Conservation (phyloP, 495 filamentous ascomycete genomes). For the Clavariopsis aquatica region DNA sequence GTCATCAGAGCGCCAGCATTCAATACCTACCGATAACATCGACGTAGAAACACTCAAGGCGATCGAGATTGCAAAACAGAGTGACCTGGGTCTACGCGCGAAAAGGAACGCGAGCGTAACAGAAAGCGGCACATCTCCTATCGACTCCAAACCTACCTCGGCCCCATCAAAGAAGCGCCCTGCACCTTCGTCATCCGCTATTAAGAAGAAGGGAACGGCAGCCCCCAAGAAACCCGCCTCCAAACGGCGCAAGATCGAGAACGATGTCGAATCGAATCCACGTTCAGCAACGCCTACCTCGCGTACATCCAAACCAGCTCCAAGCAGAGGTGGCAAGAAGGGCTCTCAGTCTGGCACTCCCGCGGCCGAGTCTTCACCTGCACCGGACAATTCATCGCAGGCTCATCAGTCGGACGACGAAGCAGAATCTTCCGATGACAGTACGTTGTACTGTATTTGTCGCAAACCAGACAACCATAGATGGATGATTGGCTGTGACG, state of each 20-base stretch:
- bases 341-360: constrained; percentile 47
- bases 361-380: constrained; percentile 41
- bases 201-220: constrained; percentile 39
- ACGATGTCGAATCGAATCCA: constrained; percentile 49
- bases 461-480: constrained; percentile 70
- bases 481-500: constrained; percentile 77
- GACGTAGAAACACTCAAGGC: constrained; percentile 41
- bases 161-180: constrained; percentile 41
- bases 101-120: constrained; percentile 23
- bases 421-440: constrained; percentile 41
- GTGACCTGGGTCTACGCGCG: constrained; percentile 41
- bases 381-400: constrained; percentile 46
- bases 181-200: constrained; percentile 37
- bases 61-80: constrained; percentile 41
- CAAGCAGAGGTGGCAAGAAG: constrained; percentile 47
- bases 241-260: constrained; percentile 63
- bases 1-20: constrained; percentile 21
- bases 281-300: constrained; percentile 49
- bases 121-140: constrained; percentile 31
- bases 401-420: constrained; percentile 42
- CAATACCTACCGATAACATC: constrained; percentile 12
- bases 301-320: constrained; percentile 54
- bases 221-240: constrained; percentile 52
- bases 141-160: constrained; percentile 35
- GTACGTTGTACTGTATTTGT: constrained; percentile 67